phyloP scores from a whole-genome alignment of 2,329 filamentous ascomycete species.

The Fragosphaeria purpurea region DNA sequence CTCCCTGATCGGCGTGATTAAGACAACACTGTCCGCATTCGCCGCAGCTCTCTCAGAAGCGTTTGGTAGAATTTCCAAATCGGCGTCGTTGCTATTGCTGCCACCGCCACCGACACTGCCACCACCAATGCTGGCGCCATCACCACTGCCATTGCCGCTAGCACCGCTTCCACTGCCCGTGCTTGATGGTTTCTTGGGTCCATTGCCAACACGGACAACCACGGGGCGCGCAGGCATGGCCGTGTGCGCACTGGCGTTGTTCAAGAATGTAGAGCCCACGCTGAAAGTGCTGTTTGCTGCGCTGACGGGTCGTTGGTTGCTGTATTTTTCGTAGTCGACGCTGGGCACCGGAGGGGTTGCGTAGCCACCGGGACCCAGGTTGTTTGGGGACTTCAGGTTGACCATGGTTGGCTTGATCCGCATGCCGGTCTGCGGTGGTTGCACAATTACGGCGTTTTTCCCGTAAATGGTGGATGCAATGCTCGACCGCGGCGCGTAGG shows the following conservation, averaged over 20 bases:
- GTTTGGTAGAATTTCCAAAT: background rate
- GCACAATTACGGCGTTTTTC: constrained; percentile 73
- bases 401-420: constrained; percentile 86
- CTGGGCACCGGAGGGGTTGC: constrained; percentile 60
- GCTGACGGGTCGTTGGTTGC: constrained; percentile 38
- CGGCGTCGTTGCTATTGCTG: background rate
- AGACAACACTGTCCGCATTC: background rate
- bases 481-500: constrained; percentile 54
- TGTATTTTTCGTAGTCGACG: constrained; percentile 57
- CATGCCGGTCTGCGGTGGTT: constrained; percentile 78
- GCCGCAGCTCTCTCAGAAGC: background rate
- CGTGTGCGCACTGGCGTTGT: constrained; percentile 49
- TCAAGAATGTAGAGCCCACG: constrained; percentile 58
- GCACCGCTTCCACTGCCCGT: background rate
- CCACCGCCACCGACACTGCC: background rate
- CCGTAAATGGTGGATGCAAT: constrained; percentile 92
- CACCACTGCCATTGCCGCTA: background rate
- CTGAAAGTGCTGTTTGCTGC: constrained; percentile 49
- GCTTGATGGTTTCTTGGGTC: constrained; percentile 31
- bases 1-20: constrained; percentile 12
- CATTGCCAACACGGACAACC: constrained; percentile 47
- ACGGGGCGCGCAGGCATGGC: constrained; percentile 48
- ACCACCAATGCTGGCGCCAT: too few species aligned
- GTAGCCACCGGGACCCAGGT: constrained; percentile 37
- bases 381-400: constrained; percentile 65